phyloP scores from a whole-genome alignment of 163 green algal species.

The Scenedesmus sp. region DNA sequence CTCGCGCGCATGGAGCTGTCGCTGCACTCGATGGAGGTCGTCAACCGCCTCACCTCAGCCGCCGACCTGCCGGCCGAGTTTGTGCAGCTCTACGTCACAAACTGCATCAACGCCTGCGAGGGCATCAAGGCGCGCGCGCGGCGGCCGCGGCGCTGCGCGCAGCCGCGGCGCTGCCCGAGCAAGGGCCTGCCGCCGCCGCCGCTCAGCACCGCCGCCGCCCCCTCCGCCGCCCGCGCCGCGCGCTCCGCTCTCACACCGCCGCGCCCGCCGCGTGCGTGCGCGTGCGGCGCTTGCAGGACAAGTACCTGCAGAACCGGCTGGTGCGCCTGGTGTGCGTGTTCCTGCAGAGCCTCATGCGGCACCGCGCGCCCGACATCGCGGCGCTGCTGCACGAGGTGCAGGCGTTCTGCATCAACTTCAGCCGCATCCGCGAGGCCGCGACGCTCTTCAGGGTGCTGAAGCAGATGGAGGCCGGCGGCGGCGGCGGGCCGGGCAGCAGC shows the following conservation, averaged over 20 bases:
- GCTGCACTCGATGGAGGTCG: slow-evolving; percentile 91
- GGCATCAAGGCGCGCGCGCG: slow-evolving; percentile 65
- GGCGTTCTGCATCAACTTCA: slow-evolving; percentile 94
- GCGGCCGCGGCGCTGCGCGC: too few species aligned
- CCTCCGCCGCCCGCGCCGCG: too few species aligned
- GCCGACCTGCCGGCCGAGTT: slow-evolving; percentile 82
- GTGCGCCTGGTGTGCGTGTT: slow-evolving; percentile 93
- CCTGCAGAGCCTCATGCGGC: slow-evolving; percentile 84
- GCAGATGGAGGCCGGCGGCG: slow-evolving; percentile 59
- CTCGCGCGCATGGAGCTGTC: slow-evolving; percentile 78
- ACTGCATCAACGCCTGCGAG: slow-evolving; percentile 87
- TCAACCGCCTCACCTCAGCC: slow-evolving; percentile 79
- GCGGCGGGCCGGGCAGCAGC: background rate
- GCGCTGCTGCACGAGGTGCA: slow-evolving; percentile 89
- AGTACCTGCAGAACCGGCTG: slow-evolving; percentile 85
- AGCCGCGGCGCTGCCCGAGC: background rate
- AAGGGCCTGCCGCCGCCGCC: too few species aligned
- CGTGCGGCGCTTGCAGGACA: slow-evolving; percentile 66
- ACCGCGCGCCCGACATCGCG: slow-evolving; percentile 75
- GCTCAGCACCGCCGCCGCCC: too few species aligned
- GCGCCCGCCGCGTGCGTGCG: too few species aligned
- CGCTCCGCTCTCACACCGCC: too few species aligned
- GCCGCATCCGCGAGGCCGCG: slow-evolving; percentile 85
- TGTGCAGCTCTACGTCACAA: slow-evolving; percentile 87
- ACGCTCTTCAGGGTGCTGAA: slow-evolving; percentile 85